Base-by-base conservation (phyloP, 106 monocot genomes). In the Dioscorea zingiberensis region DNA sequence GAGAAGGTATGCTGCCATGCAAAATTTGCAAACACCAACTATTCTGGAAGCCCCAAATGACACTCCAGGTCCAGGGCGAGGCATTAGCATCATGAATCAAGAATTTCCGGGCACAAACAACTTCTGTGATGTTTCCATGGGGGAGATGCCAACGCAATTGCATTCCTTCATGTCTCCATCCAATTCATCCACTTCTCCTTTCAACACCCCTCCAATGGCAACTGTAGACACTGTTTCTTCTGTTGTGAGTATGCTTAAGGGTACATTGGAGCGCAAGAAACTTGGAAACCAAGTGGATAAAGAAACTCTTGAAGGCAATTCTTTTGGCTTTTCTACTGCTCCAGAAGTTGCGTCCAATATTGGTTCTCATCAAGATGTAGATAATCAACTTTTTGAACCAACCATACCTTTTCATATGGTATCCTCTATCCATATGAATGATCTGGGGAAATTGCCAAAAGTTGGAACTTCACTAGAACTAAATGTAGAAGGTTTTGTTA, bases 231-330 rank as follows among this genome's bases (percentile, higher is more conserved):
- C 69, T 7, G 73, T 86, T 59, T 82, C 86, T 76, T 86, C 86
- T 62, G 82, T 86, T 47, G 86, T 86, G 53, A 79, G 70, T 63
- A 86, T 86, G 86, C 82, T 86, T 53, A 86, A 79, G 76, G 82
- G 70, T 44, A 69, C 86, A 47, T 27, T 86, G 23, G 86, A 86
- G 65, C 69, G 66, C n/a, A 86, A 86, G 64, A 86, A 70, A 55
- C 75, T 73, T 70, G 49, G 63, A 27, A 64, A 27, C 58, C 71
- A 77, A 64, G 46, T 10, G 13, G 73, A 79, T 7, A 69, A 70
- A 59, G 79, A 74, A 54, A 64, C 22, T 45, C 18, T 49, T 14
- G 64, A 70, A 58, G 66, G 72, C 61, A 69, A 45, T 71, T 72
- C 72, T 32, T 82, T 64, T 69, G 59, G 64, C 21, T 69, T 86